Percentiles rank a stretch among this genome's conserved stretches.
Conservation (phyloP, 106 monocot genomes). For the Iris macrosiphon region DNA sequence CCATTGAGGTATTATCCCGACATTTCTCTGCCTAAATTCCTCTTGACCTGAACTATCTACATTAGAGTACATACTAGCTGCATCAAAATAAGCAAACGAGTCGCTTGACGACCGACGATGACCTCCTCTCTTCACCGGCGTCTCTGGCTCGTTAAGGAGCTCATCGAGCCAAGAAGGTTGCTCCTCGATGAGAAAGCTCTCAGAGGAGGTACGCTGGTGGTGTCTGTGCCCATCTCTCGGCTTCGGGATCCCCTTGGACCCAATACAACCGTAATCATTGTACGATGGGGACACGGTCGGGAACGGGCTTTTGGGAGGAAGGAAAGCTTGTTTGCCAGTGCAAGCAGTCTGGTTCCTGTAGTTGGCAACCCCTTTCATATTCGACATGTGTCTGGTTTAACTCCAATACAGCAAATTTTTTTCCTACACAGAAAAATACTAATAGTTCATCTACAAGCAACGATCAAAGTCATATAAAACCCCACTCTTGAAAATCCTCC, state of each 20-base stretch:
- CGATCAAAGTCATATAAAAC: too few species aligned
- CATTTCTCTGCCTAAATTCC: conserved; percentile 11
- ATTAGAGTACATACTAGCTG: conserved; percentile 10
- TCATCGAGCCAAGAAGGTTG: conserved; percentile 98
- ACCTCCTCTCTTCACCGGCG: conserved; percentile 40
- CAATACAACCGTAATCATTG: conserved; percentile 27
- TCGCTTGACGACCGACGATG: conserved; percentile 82
- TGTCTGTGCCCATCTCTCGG: conserved; percentile 22
- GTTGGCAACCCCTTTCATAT: conserved; percentile 24
- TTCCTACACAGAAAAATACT: too few species aligned
- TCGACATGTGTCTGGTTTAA: conserved; percentile 41
- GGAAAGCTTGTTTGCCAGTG: conserved; percentile 55
- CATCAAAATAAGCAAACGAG: conserved; percentile 57
- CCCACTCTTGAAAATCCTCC: too few species aligned
- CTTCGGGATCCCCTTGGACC: conserved; percentile 27
- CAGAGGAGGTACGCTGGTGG: conserved; percentile 83
- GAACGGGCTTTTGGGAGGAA: conserved; percentile 59
- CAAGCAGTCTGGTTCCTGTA: conserved; percentile 21
- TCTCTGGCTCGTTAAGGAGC: conserved; percentile 77
- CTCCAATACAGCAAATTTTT: too few species aligned
- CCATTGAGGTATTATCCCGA: conserved; percentile 18
- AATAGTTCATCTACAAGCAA: too few species aligned
- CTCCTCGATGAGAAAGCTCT: conserved; percentile 81
- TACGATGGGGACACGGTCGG: conserved; percentile 31
- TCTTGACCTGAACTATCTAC: conserved; percentile 19